Evolutionary conservation across 805 yeast genomes (phyloP).

Genomic region (Candida jianshihensis): DNA sequence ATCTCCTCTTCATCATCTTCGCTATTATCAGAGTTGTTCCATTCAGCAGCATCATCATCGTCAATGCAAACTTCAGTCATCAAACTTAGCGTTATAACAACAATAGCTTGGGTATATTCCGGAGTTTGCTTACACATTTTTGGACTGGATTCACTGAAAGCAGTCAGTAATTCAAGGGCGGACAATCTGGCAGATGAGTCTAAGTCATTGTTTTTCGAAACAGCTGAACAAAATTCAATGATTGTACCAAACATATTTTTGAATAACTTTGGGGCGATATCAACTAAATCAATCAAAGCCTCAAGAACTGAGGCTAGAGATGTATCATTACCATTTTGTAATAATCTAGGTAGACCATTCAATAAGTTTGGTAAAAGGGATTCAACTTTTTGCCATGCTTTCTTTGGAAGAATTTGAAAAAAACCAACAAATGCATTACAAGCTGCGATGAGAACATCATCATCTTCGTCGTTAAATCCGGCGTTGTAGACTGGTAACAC

Average conservation of each 20-base stretch:
- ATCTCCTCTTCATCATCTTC: slow-evolving; percentile 80
- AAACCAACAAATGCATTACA: slow-evolving; percentile 89
- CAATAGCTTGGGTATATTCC: slow-evolving; percentile 63
- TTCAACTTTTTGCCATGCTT: slow-evolving; percentile 69
- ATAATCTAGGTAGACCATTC: slow-evolving; percentile 79
- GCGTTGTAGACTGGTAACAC: slow-evolving; percentile 63
- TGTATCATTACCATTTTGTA: slow-evolving; percentile 69
- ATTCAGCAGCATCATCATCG: slow-evolving; percentile 83
- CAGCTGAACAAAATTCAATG: slow-evolving; percentile 76
- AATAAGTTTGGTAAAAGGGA: slow-evolving; percentile 77
- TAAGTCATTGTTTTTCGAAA: slow-evolving; percentile 72
- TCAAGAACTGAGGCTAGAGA: slow-evolving; percentile 87
- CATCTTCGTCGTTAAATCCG: slow-evolving; percentile 76
- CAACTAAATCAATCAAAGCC: slow-evolving; percentile 82
- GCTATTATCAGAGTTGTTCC: slow-evolving; percentile 75
- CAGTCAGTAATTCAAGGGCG: slow-evolving; percentile 81
- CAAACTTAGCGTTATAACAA: slow-evolving; percentile 68
- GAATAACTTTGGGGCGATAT: slow-evolving; percentile 91
- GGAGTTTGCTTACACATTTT: slow-evolving; percentile 85
- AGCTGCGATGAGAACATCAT: slow-evolving; percentile 84
- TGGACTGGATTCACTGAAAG: slow-evolving; percentile 91
- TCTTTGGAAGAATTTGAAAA: slow-evolving; percentile 74
- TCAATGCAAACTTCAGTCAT: slow-evolving; percentile 89
- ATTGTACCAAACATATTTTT: slow-evolving; percentile 86
- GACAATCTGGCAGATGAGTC: slow-evolving; percentile 77